A percentile compares a stretch with the other conserved stretches of the same genome.
These are phyloP conservation scores for Pichia scutulata DNA, from an alignment of 805 yeast genomes.

Conservation along the genomic window DNA sequence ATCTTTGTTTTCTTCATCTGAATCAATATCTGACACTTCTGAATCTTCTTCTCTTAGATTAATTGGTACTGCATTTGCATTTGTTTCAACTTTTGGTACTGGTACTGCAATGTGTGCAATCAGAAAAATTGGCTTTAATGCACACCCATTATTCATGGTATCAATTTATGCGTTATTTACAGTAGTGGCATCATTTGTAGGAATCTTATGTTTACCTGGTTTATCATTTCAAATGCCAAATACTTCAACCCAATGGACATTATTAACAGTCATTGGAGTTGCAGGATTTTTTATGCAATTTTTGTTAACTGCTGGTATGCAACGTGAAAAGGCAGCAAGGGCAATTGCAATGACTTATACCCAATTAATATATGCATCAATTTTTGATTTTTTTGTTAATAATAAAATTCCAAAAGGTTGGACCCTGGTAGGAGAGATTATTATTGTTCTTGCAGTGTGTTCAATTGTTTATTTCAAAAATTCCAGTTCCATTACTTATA, in stretches of 20 bases:
- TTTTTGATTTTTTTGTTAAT: conserved; percentile 70
- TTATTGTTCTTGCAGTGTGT: conserved; percentile 61
- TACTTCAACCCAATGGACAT: conserved; percentile 55
- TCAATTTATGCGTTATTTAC: conserved; percentile 64
- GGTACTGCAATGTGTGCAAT: conserved; percentile 62
- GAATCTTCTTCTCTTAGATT: conserved; percentile 31
- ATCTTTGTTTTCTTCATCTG: conserved; percentile 26
- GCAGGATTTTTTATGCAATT: conserved; percentile 82
- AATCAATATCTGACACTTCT: not conserved
- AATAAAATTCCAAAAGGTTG: conserved; percentile 62
- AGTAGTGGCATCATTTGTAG: conserved; percentile 43
- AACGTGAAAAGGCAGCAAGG: conserved; percentile 69
- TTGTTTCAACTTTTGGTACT: conserved; percentile 64
- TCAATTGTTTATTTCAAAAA: conserved; percentile 46
- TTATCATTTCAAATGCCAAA: conserved; percentile 55
- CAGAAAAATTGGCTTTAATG: conserved; percentile 66
- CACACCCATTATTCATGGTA: conserved; percentile 76
- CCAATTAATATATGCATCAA: conserved; percentile 67
- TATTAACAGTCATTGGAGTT: conserved; percentile 55
- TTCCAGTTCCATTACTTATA: not conserved
- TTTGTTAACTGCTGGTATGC: conserved; percentile 72
- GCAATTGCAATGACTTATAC: conserved; percentile 71
- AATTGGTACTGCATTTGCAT: conserved; percentile 55
- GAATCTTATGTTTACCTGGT: conserved; percentile 49
- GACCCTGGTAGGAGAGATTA: conserved; percentile 59